Base-by-base conservation (phyloP, 106 monocot species). In the Allium cepa region DNA sequence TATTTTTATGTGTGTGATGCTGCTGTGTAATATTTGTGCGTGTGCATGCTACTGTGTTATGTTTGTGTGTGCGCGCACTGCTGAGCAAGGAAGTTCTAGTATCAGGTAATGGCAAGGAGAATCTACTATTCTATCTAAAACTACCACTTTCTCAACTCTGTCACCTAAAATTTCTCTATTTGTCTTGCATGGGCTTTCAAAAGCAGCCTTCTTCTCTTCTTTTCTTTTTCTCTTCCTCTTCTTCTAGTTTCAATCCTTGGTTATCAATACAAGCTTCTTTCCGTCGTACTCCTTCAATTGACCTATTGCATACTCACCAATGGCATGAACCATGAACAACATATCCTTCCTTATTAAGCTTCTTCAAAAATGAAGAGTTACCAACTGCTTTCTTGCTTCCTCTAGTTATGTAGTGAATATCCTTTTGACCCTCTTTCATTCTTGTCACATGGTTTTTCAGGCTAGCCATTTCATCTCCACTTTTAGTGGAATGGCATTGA, bases 251-350 rank as follows among this genome's bases (percentile, higher is more conserved):
- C 9, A 82, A 74, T 81, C 81, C 63, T 81, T 81, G 8, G 81
- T 81, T 15, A 69, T 69, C 5, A 76, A 77, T 0, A 81, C 73
- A 6, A 82, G 82, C 78, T 82, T 82, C 64, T 78, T 82, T 17
- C 78, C 82, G 46, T 82, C 78, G n/a, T 69, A 82, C 17, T 82
- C 82, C 68, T 82, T 82, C 13, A 82, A 50, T 60, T 82, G 82
- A 0, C 72, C 68, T 6, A 82, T 70, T 12, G 70, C 74, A 49
- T 82, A 82, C 69, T 82, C 82, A 26, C 78, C 82, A 17, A 82
- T 82, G n/a, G 82, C 73, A 63, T 78, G 74, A 12, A 82, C 74
- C 82, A 82, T 78, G 75, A 75, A 82, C 8, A 82, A 74, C 82
- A 9, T 78, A 82, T 3, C 82, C 82, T 27, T 71, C 74, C 72